A percentile compares a stretch with the other conserved stretches of the same genome.
These are phyloP conservation scores for Gossypium longicalyx DNA, from an alignment of 345 rosid species.

Conservation along the genomic window DNA sequence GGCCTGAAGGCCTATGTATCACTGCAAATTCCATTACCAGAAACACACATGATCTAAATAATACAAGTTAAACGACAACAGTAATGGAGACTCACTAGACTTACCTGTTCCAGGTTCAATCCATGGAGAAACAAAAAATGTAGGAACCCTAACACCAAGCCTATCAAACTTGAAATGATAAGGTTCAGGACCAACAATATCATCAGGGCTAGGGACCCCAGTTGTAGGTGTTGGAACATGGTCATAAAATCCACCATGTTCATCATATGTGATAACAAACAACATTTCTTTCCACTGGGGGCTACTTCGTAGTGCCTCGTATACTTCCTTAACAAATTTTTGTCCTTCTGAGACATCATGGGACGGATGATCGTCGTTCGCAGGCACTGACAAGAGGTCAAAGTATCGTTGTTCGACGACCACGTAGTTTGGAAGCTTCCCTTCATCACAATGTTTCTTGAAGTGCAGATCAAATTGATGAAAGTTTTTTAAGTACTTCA, in stretches of 20 bases:
- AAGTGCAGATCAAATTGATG: constrained; percentile 39
- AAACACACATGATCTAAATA: background rate
- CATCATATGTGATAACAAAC: constrained; percentile 43
- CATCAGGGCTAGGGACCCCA: constrained; percentile 53
- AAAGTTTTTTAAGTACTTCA: constrained; percentile 37
- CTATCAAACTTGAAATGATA: constrained; percentile 49
- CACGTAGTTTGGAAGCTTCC: constrained; percentile 48
- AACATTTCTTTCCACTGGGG: constrained; percentile 56
- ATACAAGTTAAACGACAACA: background rate
- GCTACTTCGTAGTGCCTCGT: constrained; percentile 46
- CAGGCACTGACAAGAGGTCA: constrained; percentile 33
- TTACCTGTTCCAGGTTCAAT: constrained; percentile 48
- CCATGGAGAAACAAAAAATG: constrained; percentile 54
- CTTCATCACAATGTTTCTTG: constrained; percentile 42
- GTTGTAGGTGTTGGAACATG: constrained; percentile 47
- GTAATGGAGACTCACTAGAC: background rate
- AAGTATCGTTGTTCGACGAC: constrained; percentile 45
- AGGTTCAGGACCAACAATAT: constrained; percentile 38
- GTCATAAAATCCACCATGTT: constrained; percentile 59
- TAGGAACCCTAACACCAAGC: constrained; percentile 57
- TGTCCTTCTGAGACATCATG: constrained; percentile 56
- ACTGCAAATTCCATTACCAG: constrained; percentile 24
- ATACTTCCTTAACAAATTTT: constrained; percentile 46
- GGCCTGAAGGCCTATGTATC: constrained; percentile 44
- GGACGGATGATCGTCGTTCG: constrained; percentile 51